Evolutionary conservation across 805 yeast genomes (phyloP).

Genomic region (Isabelozyma pseudorhagii): DNA sequence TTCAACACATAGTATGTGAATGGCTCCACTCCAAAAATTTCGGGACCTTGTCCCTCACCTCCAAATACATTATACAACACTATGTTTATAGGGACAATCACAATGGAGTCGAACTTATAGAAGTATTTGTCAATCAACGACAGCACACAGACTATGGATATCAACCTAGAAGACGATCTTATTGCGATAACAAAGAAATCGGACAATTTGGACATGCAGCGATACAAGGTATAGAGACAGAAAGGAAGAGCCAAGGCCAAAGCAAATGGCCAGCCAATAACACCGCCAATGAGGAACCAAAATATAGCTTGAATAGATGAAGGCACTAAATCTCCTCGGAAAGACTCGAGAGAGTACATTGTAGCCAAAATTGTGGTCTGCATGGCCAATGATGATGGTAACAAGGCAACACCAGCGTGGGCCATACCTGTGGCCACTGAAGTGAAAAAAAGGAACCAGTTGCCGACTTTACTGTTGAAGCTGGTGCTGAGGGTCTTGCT

Average conservation of each 20-base stretch:
- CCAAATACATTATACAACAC: conserved; percentile 78
- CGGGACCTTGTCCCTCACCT: conserved; percentile 73
- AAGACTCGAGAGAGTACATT: conserved; percentile 28
- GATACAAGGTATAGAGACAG: conserved; percentile 30
- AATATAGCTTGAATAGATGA: conserved; percentile 26
- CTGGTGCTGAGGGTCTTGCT: conserved; percentile 37
- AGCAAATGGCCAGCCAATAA: conserved; percentile 91
- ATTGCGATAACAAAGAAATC: neutral
- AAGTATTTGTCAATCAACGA: conserved; percentile 55
- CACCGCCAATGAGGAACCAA: conserved; percentile 61
- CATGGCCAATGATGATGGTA: conserved; percentile 79
- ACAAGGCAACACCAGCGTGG: conserved; percentile 80
- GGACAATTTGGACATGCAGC: neutral
- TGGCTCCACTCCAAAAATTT: conserved; percentile 87
- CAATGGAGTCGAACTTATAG: conserved; percentile 48
- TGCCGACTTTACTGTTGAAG: conserved; percentile 41
- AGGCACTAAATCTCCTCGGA: conserved; percentile 1
- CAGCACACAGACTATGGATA: conserved; percentile 18
- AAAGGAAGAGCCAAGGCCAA: conserved; percentile 63
- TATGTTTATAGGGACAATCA: conserved; percentile 78
- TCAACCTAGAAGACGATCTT: conserved; percentile 7
- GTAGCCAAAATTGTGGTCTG: conserved; percentile 44
- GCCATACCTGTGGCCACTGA: conserved; percentile 76
- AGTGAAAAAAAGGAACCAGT: conserved; percentile 62
- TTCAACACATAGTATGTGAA: conserved; percentile 67